Conservation (phyloP, 306 rosid species). For the Rosa multiflora region DNA sequence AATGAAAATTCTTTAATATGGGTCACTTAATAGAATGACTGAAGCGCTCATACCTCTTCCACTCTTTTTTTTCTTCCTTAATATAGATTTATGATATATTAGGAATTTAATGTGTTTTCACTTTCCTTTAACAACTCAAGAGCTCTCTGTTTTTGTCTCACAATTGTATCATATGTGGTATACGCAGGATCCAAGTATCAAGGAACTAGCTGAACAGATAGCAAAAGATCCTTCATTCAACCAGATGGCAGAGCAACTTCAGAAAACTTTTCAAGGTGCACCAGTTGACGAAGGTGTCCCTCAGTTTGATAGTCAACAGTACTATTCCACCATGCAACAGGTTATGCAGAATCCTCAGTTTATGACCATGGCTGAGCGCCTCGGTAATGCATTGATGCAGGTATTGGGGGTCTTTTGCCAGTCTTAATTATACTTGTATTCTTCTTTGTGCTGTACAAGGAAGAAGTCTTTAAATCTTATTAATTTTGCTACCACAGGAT, state of each 20-base stretch:
- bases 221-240: slow-evolving; percentile 93
- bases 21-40: not conserved
- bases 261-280: slow-evolving; percentile 77
- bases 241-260: slow-evolving; percentile 99
- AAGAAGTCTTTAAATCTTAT: not conserved
- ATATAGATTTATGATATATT: not conserved
- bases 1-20: not conserved
- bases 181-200: slow-evolving; percentile 93
- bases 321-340: slow-evolving; percentile 84
- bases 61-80: not conserved
- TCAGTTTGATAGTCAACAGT: slow-evolving; percentile 83
- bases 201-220: slow-evolving; percentile 95
- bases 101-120: not conserved
- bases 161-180: slow-evolving; percentile 23
- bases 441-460: not conserved
- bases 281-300: slow-evolving; percentile 64
- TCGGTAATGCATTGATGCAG: slow-evolving; percentile 95
- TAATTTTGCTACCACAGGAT: slow-evolving; percentile 54
- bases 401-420: slow-evolving; percentile 36
- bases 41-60: not conserved
- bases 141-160: not conserved
- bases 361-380: slow-evolving; percentile 98
- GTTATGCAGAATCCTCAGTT: slow-evolving; percentile 98
- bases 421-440: slow-evolving; percentile 8
- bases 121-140: not conserved